Evolutionary conservation across 345 rosid species (phyloP).

Genomic region (Pugionium cornutum): DNA sequence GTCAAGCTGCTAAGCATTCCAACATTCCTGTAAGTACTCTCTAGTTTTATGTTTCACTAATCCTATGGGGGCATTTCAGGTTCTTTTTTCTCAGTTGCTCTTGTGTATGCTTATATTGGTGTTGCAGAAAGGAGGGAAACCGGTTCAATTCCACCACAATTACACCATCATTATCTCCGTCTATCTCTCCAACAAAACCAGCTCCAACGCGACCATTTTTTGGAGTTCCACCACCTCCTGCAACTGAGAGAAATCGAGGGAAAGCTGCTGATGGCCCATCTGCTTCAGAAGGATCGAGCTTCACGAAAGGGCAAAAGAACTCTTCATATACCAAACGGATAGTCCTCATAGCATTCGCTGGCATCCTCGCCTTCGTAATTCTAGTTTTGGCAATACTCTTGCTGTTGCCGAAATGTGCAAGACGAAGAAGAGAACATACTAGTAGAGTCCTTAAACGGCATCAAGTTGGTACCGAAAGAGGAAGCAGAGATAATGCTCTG

Average conservation of each 20-base stretch:
- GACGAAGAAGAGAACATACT: constrained; percentile 53
- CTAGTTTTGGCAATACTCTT: constrained; percentile 55
- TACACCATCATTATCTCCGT: constrained; percentile 57
- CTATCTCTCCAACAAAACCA: constrained; percentile 48
- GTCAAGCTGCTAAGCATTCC: constrained; percentile 70
- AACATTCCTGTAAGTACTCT: constrained; percentile 55
- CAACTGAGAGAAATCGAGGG: constrained; percentile 49
- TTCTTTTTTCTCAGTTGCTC: neutral
- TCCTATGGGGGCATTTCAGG: constrained; percentile 22
- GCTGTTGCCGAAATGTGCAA: constrained; percentile 58
- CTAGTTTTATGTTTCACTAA: neutral
- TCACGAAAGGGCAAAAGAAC: constrained; percentile 44
- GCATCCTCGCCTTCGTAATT: constrained; percentile 54
- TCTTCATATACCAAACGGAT: constrained; percentile 53
- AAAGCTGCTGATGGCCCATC: constrained; percentile 67
- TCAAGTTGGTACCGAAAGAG: constrained; percentile 69
- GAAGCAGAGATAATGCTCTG: constrained; percentile 58
- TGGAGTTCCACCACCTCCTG: constrained; percentile 50
- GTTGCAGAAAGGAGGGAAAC: constrained; percentile 83
- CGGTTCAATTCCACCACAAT: constrained; percentile 56
- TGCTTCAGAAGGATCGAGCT: constrained; percentile 48
- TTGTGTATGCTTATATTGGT: constrained; percentile 20
- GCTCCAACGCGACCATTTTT: constrained; percentile 43
- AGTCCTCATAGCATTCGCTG: constrained; percentile 79
- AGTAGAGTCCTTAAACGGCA: constrained; percentile 57